These are phyloP conservation scores for Haplographium delicatum DNA, from an alignment of 495 filamentous ascomycete species.

Conservation along the genomic window DNA sequence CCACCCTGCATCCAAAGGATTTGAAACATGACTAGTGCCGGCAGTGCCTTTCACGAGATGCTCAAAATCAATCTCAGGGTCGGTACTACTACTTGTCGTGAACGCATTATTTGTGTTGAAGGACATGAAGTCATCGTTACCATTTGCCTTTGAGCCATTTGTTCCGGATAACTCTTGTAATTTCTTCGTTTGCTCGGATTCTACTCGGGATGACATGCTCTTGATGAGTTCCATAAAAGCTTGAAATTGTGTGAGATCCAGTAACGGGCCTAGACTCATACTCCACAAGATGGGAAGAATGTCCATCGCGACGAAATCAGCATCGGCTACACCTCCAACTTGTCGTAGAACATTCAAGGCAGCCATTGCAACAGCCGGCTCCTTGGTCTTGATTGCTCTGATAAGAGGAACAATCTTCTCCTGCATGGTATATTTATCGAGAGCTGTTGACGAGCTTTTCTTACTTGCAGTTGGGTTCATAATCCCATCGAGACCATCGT, in stretches of 20 bases:
- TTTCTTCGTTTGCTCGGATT: conserved; percentile 82
- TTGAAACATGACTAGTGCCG: conserved; percentile 16
- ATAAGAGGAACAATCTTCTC: conserved; percentile 91
- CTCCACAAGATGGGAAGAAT: conserved; percentile 84
- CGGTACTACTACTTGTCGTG: conserved; percentile 34
- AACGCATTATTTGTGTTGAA: conserved; percentile 43
- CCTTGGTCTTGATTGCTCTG: conserved; percentile 92
- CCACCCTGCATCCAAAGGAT: conserved; percentile 41
- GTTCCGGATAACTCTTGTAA: conserved; percentile 69
- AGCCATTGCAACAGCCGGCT: conserved; percentile 96
- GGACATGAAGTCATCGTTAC: conserved; percentile 58
- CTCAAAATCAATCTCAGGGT: conserved; percentile 72
- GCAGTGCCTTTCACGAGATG: conserved; percentile 71
- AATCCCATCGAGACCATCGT: conserved; percentile 70
- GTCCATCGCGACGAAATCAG: conserved; percentile 91
- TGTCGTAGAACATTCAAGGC: conserved; percentile 77
- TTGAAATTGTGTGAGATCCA: conserved; percentile 83
- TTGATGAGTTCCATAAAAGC: conserved; percentile 84
- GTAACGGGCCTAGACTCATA: conserved; percentile 84
- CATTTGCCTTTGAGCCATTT: conserved; percentile 29
- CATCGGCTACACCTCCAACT: conserved; percentile 74
- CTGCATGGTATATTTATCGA: conserved; percentile 97
- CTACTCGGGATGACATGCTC: conserved; percentile 68
- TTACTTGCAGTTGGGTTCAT: conserved; percentile 47
- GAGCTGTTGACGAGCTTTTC: conserved; percentile 59